Conservation (phyloP, 2,329 filamentous ascomycete species). For the Stachybotrys chlorohalonatus region DNA sequence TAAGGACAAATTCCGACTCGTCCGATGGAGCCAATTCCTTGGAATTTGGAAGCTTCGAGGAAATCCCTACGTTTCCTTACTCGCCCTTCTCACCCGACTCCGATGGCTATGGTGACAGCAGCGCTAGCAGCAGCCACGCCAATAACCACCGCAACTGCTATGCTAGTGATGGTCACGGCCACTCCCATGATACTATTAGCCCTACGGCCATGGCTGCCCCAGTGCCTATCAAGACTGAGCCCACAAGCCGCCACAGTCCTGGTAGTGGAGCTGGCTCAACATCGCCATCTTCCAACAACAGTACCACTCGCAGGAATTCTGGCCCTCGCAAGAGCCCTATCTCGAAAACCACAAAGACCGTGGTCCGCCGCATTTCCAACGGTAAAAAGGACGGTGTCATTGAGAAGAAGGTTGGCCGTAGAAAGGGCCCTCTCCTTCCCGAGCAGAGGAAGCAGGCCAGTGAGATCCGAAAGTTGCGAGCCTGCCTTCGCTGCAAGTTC, state of each 20-base stretch:
- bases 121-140: background rate
- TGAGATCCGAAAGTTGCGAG: constrained; percentile 90
- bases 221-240: constrained; percentile 55
- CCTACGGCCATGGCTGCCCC: constrained; percentile 60
- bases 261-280: constrained; percentile 50
- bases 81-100: constrained; percentile 78
- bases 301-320: constrained; percentile 51
- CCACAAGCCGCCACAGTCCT: constrained; percentile 51
- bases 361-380: constrained; percentile 67
- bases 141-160: constrained; percentile 51
- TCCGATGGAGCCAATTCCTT: constrained; percentile 61
- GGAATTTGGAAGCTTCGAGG: constrained; percentile 73
- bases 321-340: constrained; percentile 68
- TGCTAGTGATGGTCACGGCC: constrained; percentile 44
- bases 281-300: constrained; percentile 49
- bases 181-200: constrained; percentile 49
- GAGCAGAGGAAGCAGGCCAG: constrained; percentile 95
- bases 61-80: constrained; percentile 60
- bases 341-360: constrained; percentile 71
- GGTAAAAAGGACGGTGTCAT: constrained; percentile 67
- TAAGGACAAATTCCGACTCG: constrained; percentile 79
- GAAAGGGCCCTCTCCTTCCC: constrained; percentile 80
- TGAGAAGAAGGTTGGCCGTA: constrained; percentile 89
- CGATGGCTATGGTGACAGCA: constrained; percentile 52
- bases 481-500: constrained; percentile 94